Evolutionary conservation across 2,329 filamentous ascomycete genomes (phyloP).

Genomic region (Xylariaceae sp.): DNA sequence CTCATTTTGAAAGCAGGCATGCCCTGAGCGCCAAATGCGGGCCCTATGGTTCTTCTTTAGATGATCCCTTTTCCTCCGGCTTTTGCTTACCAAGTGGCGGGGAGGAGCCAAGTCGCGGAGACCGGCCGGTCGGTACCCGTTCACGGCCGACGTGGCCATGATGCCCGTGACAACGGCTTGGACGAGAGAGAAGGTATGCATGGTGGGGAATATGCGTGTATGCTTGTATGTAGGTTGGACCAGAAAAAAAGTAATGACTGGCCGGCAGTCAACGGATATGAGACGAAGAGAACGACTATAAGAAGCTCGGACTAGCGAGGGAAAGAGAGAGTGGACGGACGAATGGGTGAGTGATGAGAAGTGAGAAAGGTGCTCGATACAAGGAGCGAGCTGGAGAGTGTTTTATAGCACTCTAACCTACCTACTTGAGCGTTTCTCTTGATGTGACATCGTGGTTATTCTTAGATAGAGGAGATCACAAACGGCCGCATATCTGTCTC

Average conservation of each 20-base stretch:
- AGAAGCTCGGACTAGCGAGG: background rate
- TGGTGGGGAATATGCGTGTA: no score
- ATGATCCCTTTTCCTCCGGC: no score
- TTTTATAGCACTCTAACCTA: constrained; percentile 5
- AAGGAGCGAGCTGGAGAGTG: no score
- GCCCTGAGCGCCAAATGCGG: no score
- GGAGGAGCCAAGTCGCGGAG: constrained; percentile 19
- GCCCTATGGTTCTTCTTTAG: no score
- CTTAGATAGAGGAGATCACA: no score
- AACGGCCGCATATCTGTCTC: no score
- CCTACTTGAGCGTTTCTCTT: no score
- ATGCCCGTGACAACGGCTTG: constrained; percentile 29
- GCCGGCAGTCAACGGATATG: constrained; percentile 27
- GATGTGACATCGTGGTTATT: no score
- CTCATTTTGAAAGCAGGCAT: no score
- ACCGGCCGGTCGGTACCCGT: constrained; percentile 23
- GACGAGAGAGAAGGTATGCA: constrained; percentile 29
- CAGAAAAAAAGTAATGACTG: constrained; percentile 24
- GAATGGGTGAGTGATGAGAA: constrained; percentile 1
- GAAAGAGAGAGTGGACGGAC: background rate
- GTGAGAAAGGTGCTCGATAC: no score
- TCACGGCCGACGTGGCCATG: constrained; percentile 28
- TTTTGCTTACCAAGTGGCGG: constrained; percentile 13
- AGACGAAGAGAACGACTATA: constrained; percentile 5
- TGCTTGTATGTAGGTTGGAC: no score